phyloP scores from a whole-genome alignment of 257 asterid species.

The Anisodus tanguticus region DNA sequence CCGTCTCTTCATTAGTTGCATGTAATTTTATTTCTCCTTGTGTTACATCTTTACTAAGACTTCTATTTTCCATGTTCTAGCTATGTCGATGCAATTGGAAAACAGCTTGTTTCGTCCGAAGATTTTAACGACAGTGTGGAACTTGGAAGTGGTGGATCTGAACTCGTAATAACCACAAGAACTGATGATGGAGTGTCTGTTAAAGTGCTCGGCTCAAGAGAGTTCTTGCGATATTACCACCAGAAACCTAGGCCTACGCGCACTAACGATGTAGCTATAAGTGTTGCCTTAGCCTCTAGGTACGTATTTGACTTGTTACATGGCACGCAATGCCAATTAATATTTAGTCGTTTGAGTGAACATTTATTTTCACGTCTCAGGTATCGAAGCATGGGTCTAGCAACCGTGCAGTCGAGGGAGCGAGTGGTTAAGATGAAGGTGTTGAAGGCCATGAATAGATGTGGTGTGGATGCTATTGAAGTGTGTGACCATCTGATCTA shows the following conservation, averaged over 20 bases:
- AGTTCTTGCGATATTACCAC: conserved; percentile 79
- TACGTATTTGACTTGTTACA: conserved; percentile 30
- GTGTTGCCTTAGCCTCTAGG: conserved; percentile 70
- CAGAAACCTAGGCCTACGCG: conserved; percentile 85
- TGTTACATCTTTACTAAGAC: background rate
- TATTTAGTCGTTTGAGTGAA: background rate
- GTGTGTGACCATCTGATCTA: too few relatives aligned
- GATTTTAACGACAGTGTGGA: conserved; percentile 52
- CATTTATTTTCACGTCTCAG: conserved; percentile 40
- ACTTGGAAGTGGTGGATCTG: conserved; percentile 78
- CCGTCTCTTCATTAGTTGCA: background rate
- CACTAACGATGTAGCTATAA: conserved; percentile 48
- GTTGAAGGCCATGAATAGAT: conserved; percentile 67
- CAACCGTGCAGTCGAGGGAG: conserved; percentile 77
- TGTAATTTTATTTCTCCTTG: background rate
- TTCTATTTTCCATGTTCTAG: conserved; percentile 34
- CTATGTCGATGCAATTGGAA: conserved; percentile 67
- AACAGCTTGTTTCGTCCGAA: conserved; percentile 61
- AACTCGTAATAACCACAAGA: conserved; percentile 61
- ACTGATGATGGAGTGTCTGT: conserved; percentile 45
- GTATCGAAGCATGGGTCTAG: conserved; percentile 79
- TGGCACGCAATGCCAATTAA: background rate
- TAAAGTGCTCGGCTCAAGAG: conserved; percentile 83
- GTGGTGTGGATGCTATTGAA: conserved; percentile 62
- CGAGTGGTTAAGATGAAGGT: conserved; percentile 66